Evolutionary conservation across 1,284 basidiomycete genomes (phyloP).

Genomic region (Ustilago xerochloae): DNA sequence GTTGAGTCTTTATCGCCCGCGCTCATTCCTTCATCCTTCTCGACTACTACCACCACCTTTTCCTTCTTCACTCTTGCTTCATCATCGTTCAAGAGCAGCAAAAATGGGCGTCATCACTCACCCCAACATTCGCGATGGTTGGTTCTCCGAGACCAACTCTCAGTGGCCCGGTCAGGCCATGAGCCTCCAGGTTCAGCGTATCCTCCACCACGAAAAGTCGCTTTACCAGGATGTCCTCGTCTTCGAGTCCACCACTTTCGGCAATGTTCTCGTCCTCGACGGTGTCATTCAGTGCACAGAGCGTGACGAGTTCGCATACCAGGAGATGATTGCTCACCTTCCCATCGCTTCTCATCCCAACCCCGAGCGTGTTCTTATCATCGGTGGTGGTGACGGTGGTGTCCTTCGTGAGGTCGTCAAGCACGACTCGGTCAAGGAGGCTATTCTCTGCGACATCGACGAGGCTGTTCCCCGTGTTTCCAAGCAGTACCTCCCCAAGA

Average conservation of each 20-base stretch:
- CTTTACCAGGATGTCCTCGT: constrained; percentile 81
- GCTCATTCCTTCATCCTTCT: constrained; percentile 1
- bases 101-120: constrained; percentile 66
- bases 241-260: constrained; percentile 60
- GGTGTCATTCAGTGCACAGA: constrained; percentile 97
- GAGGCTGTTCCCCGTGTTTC: constrained; percentile 97
- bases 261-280: constrained; percentile 95
- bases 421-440: constrained; percentile 88
- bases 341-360: constrained; percentile 95
- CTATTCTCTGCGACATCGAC: constrained; percentile 97
- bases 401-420: constrained; percentile 97
- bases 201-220: constrained; percentile 92
- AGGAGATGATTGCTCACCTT: constrained; percentile 99
- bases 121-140: constrained; percentile 79
- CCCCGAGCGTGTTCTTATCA: constrained; percentile 94
- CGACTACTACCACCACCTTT: constrained; percentile 18
- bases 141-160: constrained; percentile 93
- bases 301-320: constrained; percentile 98
- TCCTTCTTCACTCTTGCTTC: background rate
- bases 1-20: constrained; percentile 11
- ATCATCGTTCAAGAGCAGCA: background rate
- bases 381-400: constrained; percentile 81
- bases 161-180: constrained; percentile 85
- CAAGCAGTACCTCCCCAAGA: constrained; percentile 90
- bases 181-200: constrained; percentile 79